These are phyloP conservation scores for Leccinum solheimii DNA, from an alignment of 1,284 basidiomycete genomes.

Conservation along the genomic window DNA sequence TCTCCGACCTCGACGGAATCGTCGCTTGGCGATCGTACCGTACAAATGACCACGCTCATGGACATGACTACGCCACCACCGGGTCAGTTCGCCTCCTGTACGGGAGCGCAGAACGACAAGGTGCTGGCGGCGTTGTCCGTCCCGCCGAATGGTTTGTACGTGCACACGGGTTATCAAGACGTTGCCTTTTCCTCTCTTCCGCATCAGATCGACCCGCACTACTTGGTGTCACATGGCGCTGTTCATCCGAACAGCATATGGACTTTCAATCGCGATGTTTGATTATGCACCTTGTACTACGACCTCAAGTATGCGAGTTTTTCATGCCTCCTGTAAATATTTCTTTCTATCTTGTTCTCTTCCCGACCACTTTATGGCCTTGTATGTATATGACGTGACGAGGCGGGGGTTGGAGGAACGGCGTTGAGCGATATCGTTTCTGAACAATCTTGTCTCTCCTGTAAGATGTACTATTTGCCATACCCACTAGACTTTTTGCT, in stretches of 20 bases:
- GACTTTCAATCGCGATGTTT: conserved; percentile 21
- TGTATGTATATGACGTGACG: conserved; percentile 27
- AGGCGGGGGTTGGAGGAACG: conserved; percentile 17
- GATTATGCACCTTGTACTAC: conserved; percentile 4
- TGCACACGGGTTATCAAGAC: conserved; percentile 24
- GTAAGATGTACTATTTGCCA: conserved; percentile 28
- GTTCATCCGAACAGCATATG: conserved; percentile 17
- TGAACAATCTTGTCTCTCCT: conserved; percentile 28
- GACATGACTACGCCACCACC: conserved; percentile 39
- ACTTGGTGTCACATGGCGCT: conserved; percentile 13
- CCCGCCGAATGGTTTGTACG: conserved; percentile 18
- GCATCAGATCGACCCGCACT: conserved; percentile 18
- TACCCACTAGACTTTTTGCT: conserved; percentile 31
- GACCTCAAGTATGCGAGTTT: not conserved
- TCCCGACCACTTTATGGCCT: conserved; percentile 10
- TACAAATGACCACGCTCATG: conserved; percentile 52
- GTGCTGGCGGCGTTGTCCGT: conserved; percentile 16
- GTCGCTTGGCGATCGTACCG: conserved; percentile 51
- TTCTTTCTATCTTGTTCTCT: conserved; percentile 1
- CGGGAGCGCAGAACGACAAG: conserved; percentile 36
- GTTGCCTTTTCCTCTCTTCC: conserved; percentile 4
- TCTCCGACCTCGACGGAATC: conserved; percentile 59
- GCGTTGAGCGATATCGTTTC: conserved; percentile 7
- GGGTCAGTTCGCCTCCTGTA: conserved; percentile 32
- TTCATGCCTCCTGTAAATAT: conserved; percentile 14